These are phyloP conservation scores for Russula lepida DNA, from an alignment of 768 basidiomycete species.

Conservation along the genomic window DNA sequence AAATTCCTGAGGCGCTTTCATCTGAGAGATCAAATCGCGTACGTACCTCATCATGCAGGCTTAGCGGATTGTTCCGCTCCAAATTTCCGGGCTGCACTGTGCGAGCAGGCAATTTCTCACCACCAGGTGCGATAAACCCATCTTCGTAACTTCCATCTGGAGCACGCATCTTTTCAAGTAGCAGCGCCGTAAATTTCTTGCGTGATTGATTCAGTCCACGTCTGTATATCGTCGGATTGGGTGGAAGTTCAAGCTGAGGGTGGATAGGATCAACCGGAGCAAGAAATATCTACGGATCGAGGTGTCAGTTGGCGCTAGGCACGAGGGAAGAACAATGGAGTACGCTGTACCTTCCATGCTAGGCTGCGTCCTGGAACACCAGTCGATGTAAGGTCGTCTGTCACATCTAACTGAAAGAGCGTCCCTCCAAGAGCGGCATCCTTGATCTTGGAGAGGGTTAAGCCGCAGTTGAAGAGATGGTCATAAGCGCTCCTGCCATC, in stretches of 20 bases:
- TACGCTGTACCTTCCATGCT: conserved; percentile 65
- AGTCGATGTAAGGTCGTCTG: conserved; percentile 32
- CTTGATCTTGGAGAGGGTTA: conserved; percentile 53
- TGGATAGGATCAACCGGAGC: conserved; percentile 57
- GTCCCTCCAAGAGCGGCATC: conserved; percentile 58
- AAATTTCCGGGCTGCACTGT: conserved; percentile 35
- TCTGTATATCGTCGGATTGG: conserved; percentile 23
- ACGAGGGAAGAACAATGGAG: not conserved
- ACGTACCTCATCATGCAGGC: conserved; percentile 62
- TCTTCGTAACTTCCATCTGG: conserved; percentile 82
- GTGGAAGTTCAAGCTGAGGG: conserved; percentile 33
- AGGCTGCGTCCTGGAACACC: conserved; percentile 69
- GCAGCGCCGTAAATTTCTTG: conserved; percentile 44
- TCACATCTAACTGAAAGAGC: conserved; percentile 37
- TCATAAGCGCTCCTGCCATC: conserved; percentile 34
- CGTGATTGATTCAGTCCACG: conserved; percentile 41
- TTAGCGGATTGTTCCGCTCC: conserved; percentile 73
- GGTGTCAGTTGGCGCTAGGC: conserved; percentile 3
- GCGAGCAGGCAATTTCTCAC: conserved; percentile 29
- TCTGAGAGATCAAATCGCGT: not conserved
- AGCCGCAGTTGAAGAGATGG: conserved; percentile 43
- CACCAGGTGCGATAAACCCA: conserved; percentile 50
- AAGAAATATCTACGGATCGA: conserved; percentile 52
- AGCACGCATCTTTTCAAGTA: conserved; percentile 66
- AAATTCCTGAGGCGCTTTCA: not conserved